These are phyloP conservation scores for Bacidia rubella DNA, from an alignment of 495 filamentous ascomycete species.

Conservation along the genomic window DNA sequence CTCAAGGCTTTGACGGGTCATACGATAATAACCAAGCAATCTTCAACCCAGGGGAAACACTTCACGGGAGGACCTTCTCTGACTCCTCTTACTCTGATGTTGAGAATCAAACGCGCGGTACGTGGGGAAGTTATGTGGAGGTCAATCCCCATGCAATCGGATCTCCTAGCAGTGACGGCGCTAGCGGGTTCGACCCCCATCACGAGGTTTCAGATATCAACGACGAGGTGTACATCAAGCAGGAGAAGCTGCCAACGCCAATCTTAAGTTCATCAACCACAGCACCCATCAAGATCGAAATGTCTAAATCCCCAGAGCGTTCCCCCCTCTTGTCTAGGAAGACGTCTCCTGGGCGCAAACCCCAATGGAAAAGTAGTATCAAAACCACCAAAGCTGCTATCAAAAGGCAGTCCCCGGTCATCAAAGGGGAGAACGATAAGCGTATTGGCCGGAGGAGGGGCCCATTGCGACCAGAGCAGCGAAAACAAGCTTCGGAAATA, in stretches of 20 bases:
- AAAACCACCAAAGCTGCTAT: slow-evolving; percentile 73
- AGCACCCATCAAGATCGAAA: slow-evolving; percentile 46
- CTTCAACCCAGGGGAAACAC: slow-evolving; percentile 73
- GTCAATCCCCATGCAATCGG: slow-evolving; percentile 53
- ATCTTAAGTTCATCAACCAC: slow-evolving; percentile 34
- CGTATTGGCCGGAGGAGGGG: slow-evolving; percentile 76
- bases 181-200: slow-evolving; percentile 49
- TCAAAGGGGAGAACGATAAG: slow-evolving; percentile 72
- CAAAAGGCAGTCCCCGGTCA: slow-evolving; percentile 53
- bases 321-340: slow-evolving; percentile 47
- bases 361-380: slow-evolving; percentile 58
- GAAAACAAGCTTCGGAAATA: slow-evolving; percentile 88
- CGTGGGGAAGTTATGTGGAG: slow-evolving; percentile 65
- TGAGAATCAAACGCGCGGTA: slow-evolving; percentile 28
- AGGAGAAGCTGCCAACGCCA: slow-evolving; percentile 13
- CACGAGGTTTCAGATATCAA: slow-evolving; percentile 32
- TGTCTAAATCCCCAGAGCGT: slow-evolving; percentile 43
- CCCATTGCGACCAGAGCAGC: slow-evolving; percentile 80
- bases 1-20: slow-evolving; percentile 37
- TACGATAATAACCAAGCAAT: slow-evolving; percentile 48
- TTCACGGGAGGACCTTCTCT: slow-evolving; percentile 73
- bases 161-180: slow-evolving; percentile 50
- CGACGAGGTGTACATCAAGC: slow-evolving; percentile 26
- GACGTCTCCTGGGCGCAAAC: slow-evolving; percentile 53
- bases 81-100: slow-evolving; percentile 68